These are phyloP conservation scores for Suillus subalutaceus DNA, from an alignment of 768 basidiomycete species.

Conservation along the genomic window DNA sequence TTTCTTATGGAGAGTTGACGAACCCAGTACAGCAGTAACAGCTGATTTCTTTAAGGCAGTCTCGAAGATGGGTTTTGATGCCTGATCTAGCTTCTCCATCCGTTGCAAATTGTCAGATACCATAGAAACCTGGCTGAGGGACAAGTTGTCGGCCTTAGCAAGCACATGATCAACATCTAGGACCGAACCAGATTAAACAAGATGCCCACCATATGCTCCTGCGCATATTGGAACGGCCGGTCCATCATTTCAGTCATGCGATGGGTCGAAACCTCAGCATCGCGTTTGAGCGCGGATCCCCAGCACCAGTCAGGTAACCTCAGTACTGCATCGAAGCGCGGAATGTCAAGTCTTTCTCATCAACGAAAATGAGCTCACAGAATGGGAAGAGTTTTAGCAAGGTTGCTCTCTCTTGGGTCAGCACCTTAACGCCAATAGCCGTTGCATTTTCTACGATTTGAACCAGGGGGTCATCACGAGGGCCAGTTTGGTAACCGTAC, in stretches of 20 bases:
- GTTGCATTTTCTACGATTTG: neutral
- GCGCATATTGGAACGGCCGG: slow-evolving; percentile 8
- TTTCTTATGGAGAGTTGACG: neutral
- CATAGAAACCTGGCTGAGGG: slow-evolving; percentile 8
- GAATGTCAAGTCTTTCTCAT: neutral
- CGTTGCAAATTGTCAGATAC: slow-evolving; percentile 16
- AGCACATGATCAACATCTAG: neutral
- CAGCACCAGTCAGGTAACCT: slow-evolving; percentile 16
- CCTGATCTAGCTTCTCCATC: slow-evolving; percentile 16
- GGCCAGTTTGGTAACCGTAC: neutral
- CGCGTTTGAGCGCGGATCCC: slow-evolving; percentile 11
- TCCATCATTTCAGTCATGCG: slow-evolving; percentile 5
- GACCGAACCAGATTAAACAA: no score
- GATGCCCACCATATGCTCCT: slow-evolving; percentile 14
- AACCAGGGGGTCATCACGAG: neutral
- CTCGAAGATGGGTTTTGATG: slow-evolving; percentile 6
- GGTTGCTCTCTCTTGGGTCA: slow-evolving; percentile 5
- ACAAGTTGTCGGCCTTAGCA: neutral
- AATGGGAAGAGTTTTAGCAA: slow-evolving; percentile 1
- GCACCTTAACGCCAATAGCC: neutral
- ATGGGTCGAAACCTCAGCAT: slow-evolving; percentile 1
- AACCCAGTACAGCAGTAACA: slow-evolving; percentile 16
- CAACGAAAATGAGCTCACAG: slow-evolving; percentile 8
- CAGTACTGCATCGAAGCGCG: slow-evolving; percentile 1
- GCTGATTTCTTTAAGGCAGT: slow-evolving; percentile 16